Conservation (phyloP, 176 grass and related monocot genomes). For the Musa schizocarpa region DNA sequence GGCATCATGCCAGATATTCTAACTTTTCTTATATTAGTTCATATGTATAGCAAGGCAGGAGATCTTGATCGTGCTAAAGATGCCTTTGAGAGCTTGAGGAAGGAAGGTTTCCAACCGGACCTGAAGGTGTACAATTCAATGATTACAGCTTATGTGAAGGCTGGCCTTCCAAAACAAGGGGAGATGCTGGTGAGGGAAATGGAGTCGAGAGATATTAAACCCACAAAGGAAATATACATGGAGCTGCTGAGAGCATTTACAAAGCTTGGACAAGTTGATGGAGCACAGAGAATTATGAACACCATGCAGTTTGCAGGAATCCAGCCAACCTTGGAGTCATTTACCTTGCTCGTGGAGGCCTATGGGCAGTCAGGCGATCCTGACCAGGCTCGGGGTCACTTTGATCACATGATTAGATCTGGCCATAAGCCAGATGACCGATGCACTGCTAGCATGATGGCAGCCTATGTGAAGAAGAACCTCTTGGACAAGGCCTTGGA, state of each 20-base stretch:
- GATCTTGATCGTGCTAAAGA: slow-evolving; percentile 54
- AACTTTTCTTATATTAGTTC: slow-evolving; percentile 48
- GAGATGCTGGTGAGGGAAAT: slow-evolving; percentile 30
- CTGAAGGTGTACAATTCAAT: slow-evolving; percentile 49
- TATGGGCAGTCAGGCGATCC: slow-evolving; percentile 27
- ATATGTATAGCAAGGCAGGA: slow-evolving; percentile 66
- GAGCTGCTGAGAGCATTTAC: slow-evolving; percentile 45
- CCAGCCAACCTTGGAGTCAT: slow-evolving; percentile 33
- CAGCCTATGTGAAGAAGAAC: slow-evolving; percentile 45
- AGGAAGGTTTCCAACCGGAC: slow-evolving; percentile 51
- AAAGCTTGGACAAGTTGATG: slow-evolving; percentile 22
- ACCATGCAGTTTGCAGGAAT: slow-evolving; percentile 26
- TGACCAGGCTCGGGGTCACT: slow-evolving; percentile 14
- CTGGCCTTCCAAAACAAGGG: slow-evolving; percentile 39
- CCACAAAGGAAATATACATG: slow-evolving; percentile 41
- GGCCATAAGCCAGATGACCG: slow-evolving; percentile 57
- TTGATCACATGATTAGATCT: slow-evolving; percentile 41
- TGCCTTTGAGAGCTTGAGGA: slow-evolving; percentile 42
- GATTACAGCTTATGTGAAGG: slow-evolving; percentile 51
- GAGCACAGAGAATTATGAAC: slow-evolving; percentile 3
- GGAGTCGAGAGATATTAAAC: slow-evolving; percentile 19
- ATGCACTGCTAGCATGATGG: slow-evolving; percentile 53
- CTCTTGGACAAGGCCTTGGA: slow-evolving; percentile 51
- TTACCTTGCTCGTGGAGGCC: slow-evolving; percentile 39
- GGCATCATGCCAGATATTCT: slow-evolving; percentile 55